Evolutionary conservation across 2,329 filamentous ascomycete species (phyloP).

Genomic region (Paramyrothecium sp.): DNA sequence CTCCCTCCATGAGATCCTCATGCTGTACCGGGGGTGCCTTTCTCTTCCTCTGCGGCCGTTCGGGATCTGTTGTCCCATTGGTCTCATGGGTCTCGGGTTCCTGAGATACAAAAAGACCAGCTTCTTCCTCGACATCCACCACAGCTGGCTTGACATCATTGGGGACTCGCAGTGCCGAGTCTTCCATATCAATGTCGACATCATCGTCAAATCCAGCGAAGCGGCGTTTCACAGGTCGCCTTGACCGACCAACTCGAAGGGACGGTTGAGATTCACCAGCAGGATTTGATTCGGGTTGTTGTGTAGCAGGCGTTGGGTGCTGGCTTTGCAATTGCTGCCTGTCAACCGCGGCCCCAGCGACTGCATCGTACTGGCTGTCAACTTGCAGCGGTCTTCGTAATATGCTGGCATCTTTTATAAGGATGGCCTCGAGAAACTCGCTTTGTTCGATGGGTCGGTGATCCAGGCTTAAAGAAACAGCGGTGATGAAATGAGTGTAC

Average conservation of each 20-base stretch:
- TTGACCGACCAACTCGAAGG: conserved; percentile 10
- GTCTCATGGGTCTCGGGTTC: conserved; percentile 22
- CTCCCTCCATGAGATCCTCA: conserved; percentile 64
- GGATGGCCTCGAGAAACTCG: conserved; percentile 87
- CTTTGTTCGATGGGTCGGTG: conserved; percentile 85
- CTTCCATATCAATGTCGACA: conserved; percentile 35
- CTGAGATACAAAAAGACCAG: conserved; percentile 58
- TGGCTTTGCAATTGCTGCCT: not conserved
- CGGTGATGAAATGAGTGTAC: conserved; percentile 67
- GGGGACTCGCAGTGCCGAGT: conserved; percentile 9
- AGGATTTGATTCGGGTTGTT: conserved; percentile 17
- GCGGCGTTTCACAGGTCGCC: conserved; percentile 47
- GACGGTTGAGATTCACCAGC: conserved; percentile 8
- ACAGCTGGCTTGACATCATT: conserved; percentile 3
- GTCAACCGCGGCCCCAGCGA: conserved; percentile 1
- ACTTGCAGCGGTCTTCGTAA: conserved; percentile 68
- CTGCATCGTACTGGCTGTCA: conserved; percentile 16
- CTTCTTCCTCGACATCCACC: conserved; percentile 27
- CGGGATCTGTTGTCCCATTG: conserved; percentile 16
- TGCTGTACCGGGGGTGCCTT: conserved; percentile 38
- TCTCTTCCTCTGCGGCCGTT: conserved; percentile 42
- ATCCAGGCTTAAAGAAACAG: conserved; percentile 70
- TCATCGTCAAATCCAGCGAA: conserved; percentile 71
- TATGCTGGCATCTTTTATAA: conserved; percentile 72
- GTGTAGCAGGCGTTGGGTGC: conserved; percentile 7